A percentile compares a stretch with the other conserved stretches of the same genome.
Conservation (phyloP, 176 grass and related monocot species). For the Cenchrus fungigraminus region DNA sequence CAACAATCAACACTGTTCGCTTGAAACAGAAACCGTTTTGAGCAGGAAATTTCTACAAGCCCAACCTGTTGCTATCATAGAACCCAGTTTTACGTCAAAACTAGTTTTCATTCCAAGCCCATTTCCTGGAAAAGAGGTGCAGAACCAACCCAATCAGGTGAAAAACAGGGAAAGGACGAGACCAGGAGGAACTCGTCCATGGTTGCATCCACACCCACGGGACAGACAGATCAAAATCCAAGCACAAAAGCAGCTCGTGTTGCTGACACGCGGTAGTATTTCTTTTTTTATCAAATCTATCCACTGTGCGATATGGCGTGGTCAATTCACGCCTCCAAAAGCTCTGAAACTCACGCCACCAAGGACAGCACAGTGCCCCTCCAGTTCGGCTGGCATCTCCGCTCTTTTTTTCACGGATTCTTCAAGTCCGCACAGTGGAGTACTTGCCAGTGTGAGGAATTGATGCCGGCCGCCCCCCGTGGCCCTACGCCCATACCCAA, state of each 20-base stretch:
- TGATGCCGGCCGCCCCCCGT: neutral
- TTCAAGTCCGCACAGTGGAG: conserved; percentile 19
- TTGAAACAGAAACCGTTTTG: neutral
- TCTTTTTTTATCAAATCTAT: conserved; percentile 1
- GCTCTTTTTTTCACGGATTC: conserved; percentile 14
- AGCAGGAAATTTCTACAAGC: neutral
- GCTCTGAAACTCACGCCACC: conserved; percentile 27
- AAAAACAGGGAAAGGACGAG: neutral
- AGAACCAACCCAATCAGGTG: neutral
- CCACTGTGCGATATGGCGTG: conserved; percentile 36
- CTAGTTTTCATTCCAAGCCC: neutral
- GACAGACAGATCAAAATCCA: conserved; percentile 22
- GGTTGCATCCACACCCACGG: neutral
- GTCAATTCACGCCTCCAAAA: neutral
- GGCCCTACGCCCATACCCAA: neutral
- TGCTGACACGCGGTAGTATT: neutral
- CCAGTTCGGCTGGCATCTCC: neutral
- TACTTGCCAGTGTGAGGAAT: neutral
- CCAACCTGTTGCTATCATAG: conserved; percentile 7
- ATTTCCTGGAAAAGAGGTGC: neutral
- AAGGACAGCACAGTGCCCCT: neutral
- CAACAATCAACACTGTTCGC: neutral
- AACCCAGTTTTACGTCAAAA: neutral
- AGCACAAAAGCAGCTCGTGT: conserved; percentile 4
- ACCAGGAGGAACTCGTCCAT: neutral